Evolutionary conservation across 1,284 basidiomycete species (phyloP).

Genomic region (Papiliotrema flavescens): DNA sequence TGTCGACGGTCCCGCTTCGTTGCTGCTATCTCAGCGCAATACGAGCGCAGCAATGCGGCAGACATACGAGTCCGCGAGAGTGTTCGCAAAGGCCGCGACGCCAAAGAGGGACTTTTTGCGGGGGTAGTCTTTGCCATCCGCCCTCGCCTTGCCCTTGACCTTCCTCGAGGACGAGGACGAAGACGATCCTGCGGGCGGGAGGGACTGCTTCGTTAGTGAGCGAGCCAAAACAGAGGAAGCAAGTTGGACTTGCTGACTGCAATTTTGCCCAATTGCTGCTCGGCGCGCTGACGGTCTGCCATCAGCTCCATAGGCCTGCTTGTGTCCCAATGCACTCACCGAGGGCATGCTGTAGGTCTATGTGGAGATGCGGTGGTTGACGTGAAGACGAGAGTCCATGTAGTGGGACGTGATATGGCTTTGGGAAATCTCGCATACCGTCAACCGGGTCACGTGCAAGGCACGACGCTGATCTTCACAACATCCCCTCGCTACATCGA

Average conservation of each 20-base stretch:
- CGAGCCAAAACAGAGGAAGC: not conserved
- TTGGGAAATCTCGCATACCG: not conserved
- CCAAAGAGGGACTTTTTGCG: not conserved
- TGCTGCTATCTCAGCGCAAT: not conserved
- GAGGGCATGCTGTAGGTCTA: not conserved
- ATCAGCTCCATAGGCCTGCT: not conserved
- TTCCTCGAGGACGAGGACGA: not conserved
- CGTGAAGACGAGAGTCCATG: too few relatives aligned
- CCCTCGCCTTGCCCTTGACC: not conserved
- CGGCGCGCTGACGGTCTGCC: conserved; percentile 5
- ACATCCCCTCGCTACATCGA: too few relatives aligned
- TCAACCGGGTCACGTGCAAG: not conserved
- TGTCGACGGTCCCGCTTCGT: conserved; percentile 4
- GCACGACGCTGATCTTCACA: too few relatives aligned
- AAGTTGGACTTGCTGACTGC: conserved; percentile 23
- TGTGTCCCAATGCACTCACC: not conserved
- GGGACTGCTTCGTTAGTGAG: not conserved
- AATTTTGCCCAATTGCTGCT: conserved; percentile 40
- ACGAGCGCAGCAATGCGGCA: not conserved
- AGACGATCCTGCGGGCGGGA: not conserved
- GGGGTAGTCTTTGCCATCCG: not conserved
- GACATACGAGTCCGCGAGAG: not conserved
- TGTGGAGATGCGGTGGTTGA: too few relatives aligned
- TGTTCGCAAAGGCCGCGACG: not conserved
- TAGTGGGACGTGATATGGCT: too few relatives aligned